phyloP scores from a whole-genome alignment of 1,284 basidiomycete genomes.

The Ceratobasidium sp. region DNA sequence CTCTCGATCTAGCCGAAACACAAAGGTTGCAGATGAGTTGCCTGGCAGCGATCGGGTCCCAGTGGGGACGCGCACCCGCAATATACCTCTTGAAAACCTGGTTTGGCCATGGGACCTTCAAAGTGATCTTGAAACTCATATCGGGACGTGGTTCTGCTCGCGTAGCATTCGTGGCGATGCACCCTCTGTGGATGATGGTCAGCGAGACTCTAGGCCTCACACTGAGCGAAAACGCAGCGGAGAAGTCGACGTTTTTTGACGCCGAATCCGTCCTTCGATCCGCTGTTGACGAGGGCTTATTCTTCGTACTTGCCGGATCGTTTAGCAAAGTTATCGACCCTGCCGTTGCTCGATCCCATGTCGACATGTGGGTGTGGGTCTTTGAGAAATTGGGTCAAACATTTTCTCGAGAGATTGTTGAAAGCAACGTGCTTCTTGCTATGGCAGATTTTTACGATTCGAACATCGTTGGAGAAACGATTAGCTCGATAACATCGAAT shows the following conservation, averaged over 20 bases:
- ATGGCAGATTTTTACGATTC: conserved; percentile 16
- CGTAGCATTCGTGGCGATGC: conserved; percentile 1
- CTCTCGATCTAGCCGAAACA: background rate
- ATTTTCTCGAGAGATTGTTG: conserved; percentile 5
- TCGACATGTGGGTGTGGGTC: conserved; percentile 6
- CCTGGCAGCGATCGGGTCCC: conserved; percentile 8
- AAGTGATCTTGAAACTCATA: background rate
- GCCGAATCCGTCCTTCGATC: background rate
- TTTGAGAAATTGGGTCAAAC: conserved; percentile 1
- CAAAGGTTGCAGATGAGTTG: conserved; percentile 1
- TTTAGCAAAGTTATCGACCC: background rate
- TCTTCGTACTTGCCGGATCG: conserved; percentile 1
- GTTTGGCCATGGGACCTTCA: background rate
- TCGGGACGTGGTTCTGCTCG: background rate
- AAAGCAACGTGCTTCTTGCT: conserved; percentile 13
- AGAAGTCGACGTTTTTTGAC: background rate
- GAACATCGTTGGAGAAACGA: background rate
- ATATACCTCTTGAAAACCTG: background rate
- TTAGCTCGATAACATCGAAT: background rate
- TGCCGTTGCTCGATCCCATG: conserved; percentile 10
- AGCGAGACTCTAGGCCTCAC: conserved; percentile 12
- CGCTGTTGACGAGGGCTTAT: background rate
- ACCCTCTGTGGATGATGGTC: conserved; percentile 10
- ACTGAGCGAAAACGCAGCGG: background rate
- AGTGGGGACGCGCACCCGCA: conserved; percentile 8